Percentiles rank a stretch among this genome's conserved stretches.
phyloP scores from a whole-genome alignment of 1,284 basidiomycete genomes.

The Amylostereum areolatum region DNA sequence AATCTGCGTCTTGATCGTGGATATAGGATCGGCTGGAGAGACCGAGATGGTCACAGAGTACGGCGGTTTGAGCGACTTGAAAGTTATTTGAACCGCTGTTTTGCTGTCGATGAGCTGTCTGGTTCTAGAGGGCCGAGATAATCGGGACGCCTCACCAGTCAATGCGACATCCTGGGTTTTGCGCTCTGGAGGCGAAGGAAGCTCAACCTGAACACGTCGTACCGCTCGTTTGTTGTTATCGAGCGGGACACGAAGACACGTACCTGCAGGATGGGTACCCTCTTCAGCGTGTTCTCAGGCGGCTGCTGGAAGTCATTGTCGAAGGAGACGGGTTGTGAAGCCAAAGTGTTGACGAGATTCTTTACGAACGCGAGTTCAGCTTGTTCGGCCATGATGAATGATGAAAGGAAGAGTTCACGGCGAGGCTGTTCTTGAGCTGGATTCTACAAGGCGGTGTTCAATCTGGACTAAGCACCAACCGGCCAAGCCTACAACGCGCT shows the following conservation, averaged over 20 bases:
- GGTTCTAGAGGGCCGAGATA: not conserved
- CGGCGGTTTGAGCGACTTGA: constrained; percentile 90
- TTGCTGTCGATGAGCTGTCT: constrained; percentile 27
- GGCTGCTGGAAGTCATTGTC: constrained; percentile 75
- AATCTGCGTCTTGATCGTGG: constrained; percentile 70
- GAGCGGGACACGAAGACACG: constrained; percentile 20
- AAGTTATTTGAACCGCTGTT: constrained; percentile 54
- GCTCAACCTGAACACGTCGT: constrained; percentile 36
- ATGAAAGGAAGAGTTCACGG: not conserved
- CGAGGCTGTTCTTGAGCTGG: too few relatives aligned
- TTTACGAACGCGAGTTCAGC: constrained; percentile 70
- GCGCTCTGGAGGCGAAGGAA: constrained; percentile 52
- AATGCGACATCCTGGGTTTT: constrained; percentile 29
- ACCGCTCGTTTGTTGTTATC: not conserved
- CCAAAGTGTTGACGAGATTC: constrained; percentile 64
- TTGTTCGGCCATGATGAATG: constrained; percentile 48
- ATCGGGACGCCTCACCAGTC: constrained; percentile 25
- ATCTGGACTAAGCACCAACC: too few relatives aligned
- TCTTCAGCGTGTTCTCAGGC: constrained; percentile 62
- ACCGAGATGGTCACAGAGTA: constrained; percentile 66
- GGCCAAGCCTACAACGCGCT: too few relatives aligned
- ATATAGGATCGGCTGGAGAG: constrained; percentile 73
- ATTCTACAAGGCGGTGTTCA: too few relatives aligned
- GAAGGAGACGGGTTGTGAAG: constrained; percentile 65
- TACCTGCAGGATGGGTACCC: constrained; percentile 68